These are phyloP conservation scores for Solanum appendiculatum DNA, from an alignment of 257 asterid genomes.

Conservation along the genomic window DNA sequence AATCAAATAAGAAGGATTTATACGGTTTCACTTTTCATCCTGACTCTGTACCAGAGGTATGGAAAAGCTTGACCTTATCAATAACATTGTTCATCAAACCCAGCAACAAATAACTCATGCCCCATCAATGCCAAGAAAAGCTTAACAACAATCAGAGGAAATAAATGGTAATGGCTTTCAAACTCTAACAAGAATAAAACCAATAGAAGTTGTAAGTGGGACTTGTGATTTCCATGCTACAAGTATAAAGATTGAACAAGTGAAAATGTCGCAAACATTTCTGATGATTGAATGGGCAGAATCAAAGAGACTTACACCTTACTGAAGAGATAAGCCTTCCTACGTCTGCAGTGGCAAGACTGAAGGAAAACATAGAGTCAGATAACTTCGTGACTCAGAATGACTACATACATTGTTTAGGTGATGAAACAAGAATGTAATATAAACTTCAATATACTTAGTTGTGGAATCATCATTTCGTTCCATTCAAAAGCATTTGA, in stretches of 20 bases:
- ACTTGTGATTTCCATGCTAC: neutral
- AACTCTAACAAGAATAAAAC: neutral
- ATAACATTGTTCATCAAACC: neutral
- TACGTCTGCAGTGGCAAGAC: conserved; percentile 54
- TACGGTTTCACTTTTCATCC: neutral
- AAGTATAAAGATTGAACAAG: neutral
- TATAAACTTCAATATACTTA: neutral
- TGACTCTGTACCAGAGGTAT: neutral
- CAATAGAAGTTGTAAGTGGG: neutral
- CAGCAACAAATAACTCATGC: neutral
- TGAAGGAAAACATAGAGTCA: conserved; percentile 18
- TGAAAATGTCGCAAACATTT: neutral
- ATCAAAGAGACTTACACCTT: conserved; percentile 60
- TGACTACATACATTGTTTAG: neutral
- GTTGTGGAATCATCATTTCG: neutral
- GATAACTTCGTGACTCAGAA: neutral
- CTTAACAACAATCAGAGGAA: neutral
- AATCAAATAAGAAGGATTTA: neutral
- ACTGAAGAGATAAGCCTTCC: conserved; percentile 75
- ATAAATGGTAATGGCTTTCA: neutral
- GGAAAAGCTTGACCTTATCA: neutral
- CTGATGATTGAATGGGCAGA: conserved; percentile 1
- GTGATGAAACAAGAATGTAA: neutral
- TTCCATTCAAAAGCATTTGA: neutral
- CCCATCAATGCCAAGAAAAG: neutral